Base-by-base conservation (phyloP, 805 yeast species). In the Starmera quercuum region DNA sequence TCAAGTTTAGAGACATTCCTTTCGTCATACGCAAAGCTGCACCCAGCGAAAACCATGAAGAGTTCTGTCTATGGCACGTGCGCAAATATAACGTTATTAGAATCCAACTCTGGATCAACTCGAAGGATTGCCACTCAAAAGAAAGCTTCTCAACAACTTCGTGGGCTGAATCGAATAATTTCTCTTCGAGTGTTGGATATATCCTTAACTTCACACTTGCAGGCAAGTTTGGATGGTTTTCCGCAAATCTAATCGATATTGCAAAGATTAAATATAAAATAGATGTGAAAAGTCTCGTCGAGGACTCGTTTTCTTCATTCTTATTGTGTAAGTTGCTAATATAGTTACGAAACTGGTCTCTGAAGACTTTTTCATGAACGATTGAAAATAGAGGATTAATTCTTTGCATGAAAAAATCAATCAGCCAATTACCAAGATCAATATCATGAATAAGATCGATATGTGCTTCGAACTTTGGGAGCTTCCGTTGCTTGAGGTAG, bases 371-470 rank as follows among this genome's bases (percentile, higher is more conserved):
- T 44, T 73, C 75, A 50, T 75, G 79, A 19, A 77, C 39, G 5
- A 76, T 64, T 3, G 72, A 64, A 46, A 57, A 71, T 12, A 73
- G 46, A 13, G 76, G 77, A 50, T 77, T 77, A 39, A 77, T 58
- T 24, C 69, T 67, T 7, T 43, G 34, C 47, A 77, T 66, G 41
- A 51, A 77, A 40, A 53, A 70, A n/a, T 43, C 46, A 11, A 65
- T 36, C 19, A 64, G 42, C 36, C 51, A 53, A 33, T 61, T 52
- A n/a, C 65, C 40, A 30, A 61, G 53, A 24, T 40, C 26, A 14
- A 41, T 34, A 31, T 50, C 47, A 18, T 46, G 44, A 7, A 36
- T 32, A 13, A 56, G 36, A 19, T 48, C 46, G 16, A 46, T 33
- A 6, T 41, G 29, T 10, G 32, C 38, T 7, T 22, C 25, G 12